These are phyloP conservation scores for Ascoidea asiatica DNA, from an alignment of 805 yeast species.

Conservation along the genomic window DNA sequence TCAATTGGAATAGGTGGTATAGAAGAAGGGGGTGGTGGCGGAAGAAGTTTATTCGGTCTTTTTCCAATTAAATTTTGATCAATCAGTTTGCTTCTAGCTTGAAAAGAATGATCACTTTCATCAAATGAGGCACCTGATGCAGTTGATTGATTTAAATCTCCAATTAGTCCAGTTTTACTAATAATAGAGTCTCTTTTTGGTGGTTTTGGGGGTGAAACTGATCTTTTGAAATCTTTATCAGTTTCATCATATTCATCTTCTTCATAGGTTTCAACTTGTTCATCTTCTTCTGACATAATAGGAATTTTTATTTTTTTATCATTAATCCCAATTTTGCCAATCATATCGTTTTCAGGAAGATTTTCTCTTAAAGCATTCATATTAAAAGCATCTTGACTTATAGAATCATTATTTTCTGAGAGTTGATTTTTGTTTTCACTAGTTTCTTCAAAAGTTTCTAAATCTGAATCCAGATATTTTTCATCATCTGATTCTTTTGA, in stretches of 20 bases:
- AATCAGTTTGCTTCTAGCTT: too few relatives aligned
- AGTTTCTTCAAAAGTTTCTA: constrained; percentile 14
- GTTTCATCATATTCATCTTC: neutral
- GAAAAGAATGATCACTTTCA: neutral
- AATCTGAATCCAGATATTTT: constrained; percentile 13
- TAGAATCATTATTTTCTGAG: neutral
- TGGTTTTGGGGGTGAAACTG: neutral
- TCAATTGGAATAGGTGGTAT: neutral
- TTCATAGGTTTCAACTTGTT: neutral
- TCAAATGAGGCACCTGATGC: neutral
- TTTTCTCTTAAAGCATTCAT: neutral
- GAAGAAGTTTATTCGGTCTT: neutral
- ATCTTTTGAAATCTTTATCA: too few relatives aligned
- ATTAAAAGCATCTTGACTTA: neutral
- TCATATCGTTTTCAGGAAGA: neutral
- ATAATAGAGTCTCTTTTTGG: neutral
- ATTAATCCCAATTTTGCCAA: too few relatives aligned
- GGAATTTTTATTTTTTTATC: too few relatives aligned
- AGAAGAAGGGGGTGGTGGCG: neutral
- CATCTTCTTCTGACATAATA: neutral
- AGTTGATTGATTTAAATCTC: neutral
- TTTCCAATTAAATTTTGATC: neutral
- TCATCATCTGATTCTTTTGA: constrained; percentile 16
- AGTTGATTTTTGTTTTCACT: constrained; percentile 1
- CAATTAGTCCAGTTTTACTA: neutral